These are phyloP conservation scores for Solanum chacoense DNA, from an alignment of 305 asterid genomes.

Conservation along the genomic window DNA sequence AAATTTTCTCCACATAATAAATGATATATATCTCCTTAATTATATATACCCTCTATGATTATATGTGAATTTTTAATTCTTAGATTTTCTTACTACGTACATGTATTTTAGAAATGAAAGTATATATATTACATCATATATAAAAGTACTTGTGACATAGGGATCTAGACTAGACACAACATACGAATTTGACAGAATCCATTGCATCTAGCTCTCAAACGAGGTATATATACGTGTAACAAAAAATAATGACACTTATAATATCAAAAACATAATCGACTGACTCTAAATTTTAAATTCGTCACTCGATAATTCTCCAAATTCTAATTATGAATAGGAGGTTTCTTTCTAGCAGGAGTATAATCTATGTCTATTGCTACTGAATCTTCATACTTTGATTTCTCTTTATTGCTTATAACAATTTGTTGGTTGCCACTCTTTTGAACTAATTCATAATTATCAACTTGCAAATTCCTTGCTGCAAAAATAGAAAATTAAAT, in stretches of 20 bases:
- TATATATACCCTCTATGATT: background rate
- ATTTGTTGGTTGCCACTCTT: background rate
- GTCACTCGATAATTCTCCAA: background rate
- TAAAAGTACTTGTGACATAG: background rate
- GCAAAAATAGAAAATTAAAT: background rate
- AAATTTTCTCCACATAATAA: background rate
- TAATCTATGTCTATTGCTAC: conserved; percentile 2
- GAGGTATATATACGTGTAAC: background rate
- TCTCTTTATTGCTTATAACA: background rate
- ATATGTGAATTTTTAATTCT: background rate
- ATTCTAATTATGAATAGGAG: conserved; percentile 7
- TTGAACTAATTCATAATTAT: background rate
- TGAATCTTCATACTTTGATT: background rate
- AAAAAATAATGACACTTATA: background rate
- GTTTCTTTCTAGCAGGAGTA: conserved; percentile 7
- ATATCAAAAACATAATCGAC: background rate
- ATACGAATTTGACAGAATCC: background rate
- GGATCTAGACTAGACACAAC: background rate
- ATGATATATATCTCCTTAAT: too few species aligned
- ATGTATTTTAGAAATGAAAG: background rate
- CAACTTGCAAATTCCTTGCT: conserved; percentile 2
- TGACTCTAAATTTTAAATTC: background rate
- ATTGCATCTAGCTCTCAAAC: background rate
- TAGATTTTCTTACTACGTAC: background rate
- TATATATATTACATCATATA: background rate